These are phyloP conservation scores for Iberis pinnata DNA, from an alignment of 345 rosid species.

Conservation along the genomic window DNA sequence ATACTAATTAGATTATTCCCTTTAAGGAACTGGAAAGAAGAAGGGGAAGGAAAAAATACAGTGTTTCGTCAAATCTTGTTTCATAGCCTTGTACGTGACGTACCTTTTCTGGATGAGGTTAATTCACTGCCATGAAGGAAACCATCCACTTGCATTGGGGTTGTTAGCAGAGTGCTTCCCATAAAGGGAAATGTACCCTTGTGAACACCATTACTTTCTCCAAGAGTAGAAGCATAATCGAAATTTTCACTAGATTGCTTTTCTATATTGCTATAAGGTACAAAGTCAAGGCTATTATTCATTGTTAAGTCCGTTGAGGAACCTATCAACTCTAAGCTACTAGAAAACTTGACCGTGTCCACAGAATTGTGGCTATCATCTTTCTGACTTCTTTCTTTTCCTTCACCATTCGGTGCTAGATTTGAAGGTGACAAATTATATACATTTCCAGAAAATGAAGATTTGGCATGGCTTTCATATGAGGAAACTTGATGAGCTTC, in stretches of 20 bases:
- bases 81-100: constrained; percentile 12
- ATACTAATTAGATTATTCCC: constrained; percentile 15
- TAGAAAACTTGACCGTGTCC: constrained; percentile 26
- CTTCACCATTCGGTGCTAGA: constrained; percentile 23
- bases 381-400: too few relatives aligned
- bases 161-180: constrained; percentile 29
- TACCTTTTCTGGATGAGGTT: constrained; percentile 42
- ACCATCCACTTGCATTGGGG: constrained; percentile 29
- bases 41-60: constrained; percentile 7
- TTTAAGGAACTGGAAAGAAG: constrained; percentile 10
- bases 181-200: constrained; percentile 28
- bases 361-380: constrained; percentile 31
- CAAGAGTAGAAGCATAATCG: constrained; percentile 26
- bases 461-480: too few relatives aligned
- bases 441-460: constrained; percentile 28
- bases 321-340: constrained; percentile 32
- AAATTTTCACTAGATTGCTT: constrained; percentile 36
- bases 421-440: constrained; percentile 30
- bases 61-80: constrained; percentile 13
- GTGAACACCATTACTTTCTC: constrained; percentile 31
- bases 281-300: constrained; percentile 24
- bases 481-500: constrained; percentile 30
- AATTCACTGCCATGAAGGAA: too few relatives aligned
- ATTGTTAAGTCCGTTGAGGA: constrained; percentile 29
- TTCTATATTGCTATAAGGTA: constrained; percentile 13